A percentile compares a stretch with the other conserved stretches of the same genome.
Evolutionary conservation across 805 yeast species (phyloP).

Genomic region (Sporopachydermia quercuum): DNA sequence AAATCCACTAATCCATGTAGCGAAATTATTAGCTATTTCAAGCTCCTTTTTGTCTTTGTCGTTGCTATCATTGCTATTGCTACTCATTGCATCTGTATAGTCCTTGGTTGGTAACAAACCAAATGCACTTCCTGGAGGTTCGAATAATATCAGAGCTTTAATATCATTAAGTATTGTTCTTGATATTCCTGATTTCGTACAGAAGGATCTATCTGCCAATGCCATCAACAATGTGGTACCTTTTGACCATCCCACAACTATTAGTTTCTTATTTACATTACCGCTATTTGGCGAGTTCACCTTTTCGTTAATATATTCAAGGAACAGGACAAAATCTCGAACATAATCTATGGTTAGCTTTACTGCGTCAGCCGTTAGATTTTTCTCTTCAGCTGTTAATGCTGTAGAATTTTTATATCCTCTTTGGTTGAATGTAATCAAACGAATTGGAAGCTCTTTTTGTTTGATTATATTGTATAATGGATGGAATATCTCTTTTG

Average conservation of each 20-base stretch:
- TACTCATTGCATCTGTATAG: neutral
- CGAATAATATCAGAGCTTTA: neutral
- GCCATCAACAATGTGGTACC: neutral
- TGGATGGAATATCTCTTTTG: neutral
- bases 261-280: too few species aligned
- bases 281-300: too few species aligned
- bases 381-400: slow-evolving; percentile 9
- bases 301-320: neutral
- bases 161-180: neutral
- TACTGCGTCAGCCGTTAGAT: neutral
- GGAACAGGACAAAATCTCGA: neutral
- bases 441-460: neutral
- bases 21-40: neutral
- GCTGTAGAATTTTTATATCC: neutral
- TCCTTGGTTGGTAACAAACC: neutral
- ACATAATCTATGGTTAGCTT: neutral
- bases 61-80: too few species aligned
- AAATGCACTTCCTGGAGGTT: neutral
- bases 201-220: neutral
- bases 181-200: neutral
- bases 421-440: neutral
- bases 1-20: neutral
- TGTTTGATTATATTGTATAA: neutral
- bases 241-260: neutral
- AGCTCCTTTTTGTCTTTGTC: too few species aligned